Base-by-base conservation (phyloP, 2,329 filamentous ascomycete genomes). In the Chaetothyriales sp. region DNA sequence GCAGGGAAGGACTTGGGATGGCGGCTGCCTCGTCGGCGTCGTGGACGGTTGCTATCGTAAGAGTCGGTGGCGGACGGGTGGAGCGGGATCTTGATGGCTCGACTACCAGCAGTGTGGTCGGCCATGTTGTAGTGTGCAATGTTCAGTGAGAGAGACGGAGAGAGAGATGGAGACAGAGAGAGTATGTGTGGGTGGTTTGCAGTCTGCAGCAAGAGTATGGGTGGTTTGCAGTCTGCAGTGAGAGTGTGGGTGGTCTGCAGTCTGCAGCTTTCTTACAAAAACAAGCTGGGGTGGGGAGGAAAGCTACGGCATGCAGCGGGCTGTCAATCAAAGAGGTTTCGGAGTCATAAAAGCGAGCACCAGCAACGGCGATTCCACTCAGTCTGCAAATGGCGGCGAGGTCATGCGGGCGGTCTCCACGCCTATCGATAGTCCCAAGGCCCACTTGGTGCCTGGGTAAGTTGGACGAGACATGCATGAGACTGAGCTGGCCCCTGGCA, bases 31-130 rank as follows among this genome's bases (percentile, higher is more conserved):
- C 56, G 51, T 25, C 55, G 55, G 26, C 52, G 58, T 20, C 54
- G 51, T 25, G 28, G 47, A 9, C 55, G 43, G 3, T 51, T 39
- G 44, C 50, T 39, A 46, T 52, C 55, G 25, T 50, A 51, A 46
- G 49, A 18, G 28, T 43, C 43, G 22, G 18, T 54, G 20, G 22
- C 22, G 5, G 32, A 39, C 32, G 32, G 32, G 32, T 54, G 53
- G 6, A 56, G 26, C 18, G 59, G 59, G n/a, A 61, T 60, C 54
- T 59, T 60, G 53, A 61, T 59, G 26, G 59, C 59, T 43, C 57
- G 55, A 32, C 45, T 47, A 15, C 20, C 45, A 3, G 20, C 6
- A 10, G 22, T 25, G 10, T 47, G 10, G 45, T 22, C 22, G 26
- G 45, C 22, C 45, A 47, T 47, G 8, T n/a, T n/a, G n/a, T n/a